Evolutionary conservation across 306 rosid genomes (phyloP).

Genomic region (Prunus mume): DNA sequence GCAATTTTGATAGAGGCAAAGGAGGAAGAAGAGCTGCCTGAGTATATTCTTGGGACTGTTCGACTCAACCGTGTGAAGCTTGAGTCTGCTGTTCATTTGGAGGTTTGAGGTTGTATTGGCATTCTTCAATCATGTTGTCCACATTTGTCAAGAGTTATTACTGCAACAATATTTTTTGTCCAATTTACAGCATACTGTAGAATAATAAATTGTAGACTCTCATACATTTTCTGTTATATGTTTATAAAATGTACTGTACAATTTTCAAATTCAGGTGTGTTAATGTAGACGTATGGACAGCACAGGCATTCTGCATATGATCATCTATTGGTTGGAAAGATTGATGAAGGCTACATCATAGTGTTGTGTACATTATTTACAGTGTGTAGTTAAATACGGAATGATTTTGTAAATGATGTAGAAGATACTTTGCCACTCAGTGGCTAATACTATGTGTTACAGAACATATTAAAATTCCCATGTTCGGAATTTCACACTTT

Average conservation of each 20-base stretch:
- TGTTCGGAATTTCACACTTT: no score
- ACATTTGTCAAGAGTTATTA: no score
- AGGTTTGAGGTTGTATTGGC: slow-evolving; percentile 30
- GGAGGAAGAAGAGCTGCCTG: slow-evolving; percentile 78
- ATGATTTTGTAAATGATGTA: neutral
- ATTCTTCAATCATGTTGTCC: neutral
- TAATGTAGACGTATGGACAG: neutral
- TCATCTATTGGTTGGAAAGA: neutral
- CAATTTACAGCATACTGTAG: no score
- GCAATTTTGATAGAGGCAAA: slow-evolving; percentile 88
- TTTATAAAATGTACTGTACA: neutral
- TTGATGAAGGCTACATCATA: neutral
- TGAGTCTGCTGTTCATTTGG: slow-evolving; percentile 63
- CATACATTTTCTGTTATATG: neutral
- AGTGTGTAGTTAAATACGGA: neutral
- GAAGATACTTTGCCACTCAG: neutral
- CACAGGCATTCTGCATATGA: neutral
- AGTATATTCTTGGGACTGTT: slow-evolving; percentile 84
- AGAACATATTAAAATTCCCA: no score
- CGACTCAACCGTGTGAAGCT: slow-evolving; percentile 64
- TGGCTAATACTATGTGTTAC: neutral
- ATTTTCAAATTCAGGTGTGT: neutral
- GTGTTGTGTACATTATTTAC: neutral
- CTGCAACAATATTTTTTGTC: no score
- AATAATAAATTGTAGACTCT: neutral